A percentile compares a stretch with the other conserved stretches of the same genome.
phyloP scores from a whole-genome alignment of 1,284 basidiomycete genomes.

The Moesziomyces parantarcticus region DNA sequence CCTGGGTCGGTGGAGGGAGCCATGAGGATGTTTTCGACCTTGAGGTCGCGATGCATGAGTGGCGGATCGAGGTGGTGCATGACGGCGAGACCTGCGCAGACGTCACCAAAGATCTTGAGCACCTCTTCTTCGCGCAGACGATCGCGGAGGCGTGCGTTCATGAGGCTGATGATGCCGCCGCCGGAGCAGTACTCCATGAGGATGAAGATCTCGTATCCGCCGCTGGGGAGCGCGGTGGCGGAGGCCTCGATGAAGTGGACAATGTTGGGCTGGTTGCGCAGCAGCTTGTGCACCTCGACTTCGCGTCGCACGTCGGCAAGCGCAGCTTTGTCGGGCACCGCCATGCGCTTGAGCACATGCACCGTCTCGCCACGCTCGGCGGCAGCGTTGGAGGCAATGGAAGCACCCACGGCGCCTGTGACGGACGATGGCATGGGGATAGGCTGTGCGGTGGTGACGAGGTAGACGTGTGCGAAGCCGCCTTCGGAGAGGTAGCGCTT shows the following conservation, averaged over 20 bases:
- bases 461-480: conserved; percentile 98
- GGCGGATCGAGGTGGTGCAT: conserved; percentile 94
- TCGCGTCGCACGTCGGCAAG: conserved; percentile 96
- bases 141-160: conserved; percentile 94
- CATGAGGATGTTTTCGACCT: conserved; percentile 90
- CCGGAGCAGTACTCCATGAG: conserved; percentile 95
- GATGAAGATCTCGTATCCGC: conserved; percentile 93
- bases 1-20: conserved; percentile 67
- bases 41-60: conserved; percentile 94
- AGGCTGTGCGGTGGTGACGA: conserved; percentile 85
- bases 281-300: conserved; percentile 94
- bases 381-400: conserved; percentile 34
- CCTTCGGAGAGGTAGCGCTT: conserved; percentile 93
- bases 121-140: conserved; percentile 94
- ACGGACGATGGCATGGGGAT: conserved; percentile 70
- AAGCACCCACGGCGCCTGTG: conserved; percentile 28
- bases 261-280: conserved; percentile 90
- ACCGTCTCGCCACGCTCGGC: conserved; percentile 73
- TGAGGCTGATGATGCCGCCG: conserved; percentile 98
- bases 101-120: conserved; percentile 83
- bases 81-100: conserved; percentile 61
- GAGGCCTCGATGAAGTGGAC: conserved; percentile 90
- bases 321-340: conserved; percentile 87
- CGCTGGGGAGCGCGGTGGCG: conserved; percentile 72
- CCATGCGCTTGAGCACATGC: conserved; percentile 97